phyloP scores from a whole-genome alignment of 148 eudicot species.

The Nepenthes mirabilis region DNA sequence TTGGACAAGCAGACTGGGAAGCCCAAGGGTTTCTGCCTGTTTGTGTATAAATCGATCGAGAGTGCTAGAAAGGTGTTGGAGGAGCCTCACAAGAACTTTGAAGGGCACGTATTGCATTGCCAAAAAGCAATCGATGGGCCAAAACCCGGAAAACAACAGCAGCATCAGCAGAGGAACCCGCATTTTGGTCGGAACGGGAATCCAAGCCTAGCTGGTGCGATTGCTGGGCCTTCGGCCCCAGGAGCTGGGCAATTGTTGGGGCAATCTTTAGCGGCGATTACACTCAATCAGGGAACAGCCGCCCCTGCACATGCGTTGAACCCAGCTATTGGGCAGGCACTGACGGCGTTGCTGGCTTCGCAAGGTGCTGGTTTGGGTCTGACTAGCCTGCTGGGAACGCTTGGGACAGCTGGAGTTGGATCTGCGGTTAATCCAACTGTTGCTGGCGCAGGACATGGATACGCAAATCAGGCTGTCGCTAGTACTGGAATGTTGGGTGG shows the following conservation, averaged over 20 bases:
- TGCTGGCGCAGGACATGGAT: conserved; percentile 38
- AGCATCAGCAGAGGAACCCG: conserved; percentile 12
- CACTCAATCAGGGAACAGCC: conserved; percentile 29
- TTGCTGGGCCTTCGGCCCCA: conserved; percentile 20
- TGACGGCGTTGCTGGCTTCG: conserved; percentile 59
- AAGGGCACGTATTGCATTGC: conserved; percentile 58
- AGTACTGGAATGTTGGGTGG: conserved; percentile 29
- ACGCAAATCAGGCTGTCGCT: conserved; percentile 17
- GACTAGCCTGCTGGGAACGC: conserved; percentile 51
- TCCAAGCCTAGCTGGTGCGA: conserved; percentile 25
- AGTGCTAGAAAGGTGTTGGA: conserved; percentile 67
- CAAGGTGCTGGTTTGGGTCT: conserved; percentile 80
- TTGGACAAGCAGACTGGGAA: conserved; percentile 76
- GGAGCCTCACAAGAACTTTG: conserved; percentile 82
- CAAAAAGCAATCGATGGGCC: conserved; percentile 87
- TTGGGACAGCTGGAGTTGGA: conserved; percentile 47
- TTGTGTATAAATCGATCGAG: conserved; percentile 61
- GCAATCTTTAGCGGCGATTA: conserved; percentile 30
- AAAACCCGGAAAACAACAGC: conserved; percentile 40
- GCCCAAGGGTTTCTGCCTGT: conserved; percentile 80
- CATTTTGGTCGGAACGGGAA: conserved; percentile 47
- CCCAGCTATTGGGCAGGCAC: conserved; percentile 80
- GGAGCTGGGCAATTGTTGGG: conserved; percentile 51
- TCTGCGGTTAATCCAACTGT: conserved; percentile 12
- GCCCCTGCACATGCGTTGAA: conserved; percentile 32